Base-by-base conservation (phyloP, 345 rosid species). In the Aquilaria malaccensis region DNA sequence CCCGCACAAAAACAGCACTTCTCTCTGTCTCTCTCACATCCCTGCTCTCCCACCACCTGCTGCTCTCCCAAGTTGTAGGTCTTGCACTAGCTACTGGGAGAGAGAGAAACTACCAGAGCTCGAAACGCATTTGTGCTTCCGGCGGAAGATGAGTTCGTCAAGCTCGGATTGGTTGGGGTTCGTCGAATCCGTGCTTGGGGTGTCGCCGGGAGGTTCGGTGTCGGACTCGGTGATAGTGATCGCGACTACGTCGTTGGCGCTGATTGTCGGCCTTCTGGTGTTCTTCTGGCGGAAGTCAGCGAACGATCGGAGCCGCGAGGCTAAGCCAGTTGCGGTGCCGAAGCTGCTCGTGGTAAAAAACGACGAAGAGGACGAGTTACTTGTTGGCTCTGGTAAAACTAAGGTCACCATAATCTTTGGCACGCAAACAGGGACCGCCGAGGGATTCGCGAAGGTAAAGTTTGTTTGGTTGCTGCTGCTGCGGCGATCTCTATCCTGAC, bases 381-480 rank as follows among this genome's bases (percentile, higher is more conserved):
- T 78, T 65, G 70, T 52, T 31, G 83, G 67, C 29, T 72, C 81
- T 49, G 92, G 87, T 15, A 81, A 80, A 41, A 88, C 91, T 0
- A 94, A 80, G 62, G 84, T 90, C 48, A 83, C 95, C 9, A 69
- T 94, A 74, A 86, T 94, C 65, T 94, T 84, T 68, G 99, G 97
- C 10, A 94, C 97, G 0, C 99, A 90, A 65, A 94, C 97, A 1
- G 99, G 97, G 0, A 94, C 99, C 3, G 97, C 99, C 1, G 99
- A 90, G 75, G 97, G 99, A 45, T 94, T 94, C 55, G 97, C 99
- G 4, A 90, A 94, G 95, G 98, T 91, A 46, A 31, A 45, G 32
- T 14, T 41, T 64, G 48, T 30, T 55, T 56, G 7, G 5, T 13
- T 22, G 22, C 22, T 22, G 22, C 22, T 22, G 93, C 96, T 2